A percentile compares a stretch with the other conserved stretches of the same genome.
Evolutionary conservation across 371 early-diverging fungal genomes (phyloP).

Genomic region (Sporodiniella umbellata): DNA sequence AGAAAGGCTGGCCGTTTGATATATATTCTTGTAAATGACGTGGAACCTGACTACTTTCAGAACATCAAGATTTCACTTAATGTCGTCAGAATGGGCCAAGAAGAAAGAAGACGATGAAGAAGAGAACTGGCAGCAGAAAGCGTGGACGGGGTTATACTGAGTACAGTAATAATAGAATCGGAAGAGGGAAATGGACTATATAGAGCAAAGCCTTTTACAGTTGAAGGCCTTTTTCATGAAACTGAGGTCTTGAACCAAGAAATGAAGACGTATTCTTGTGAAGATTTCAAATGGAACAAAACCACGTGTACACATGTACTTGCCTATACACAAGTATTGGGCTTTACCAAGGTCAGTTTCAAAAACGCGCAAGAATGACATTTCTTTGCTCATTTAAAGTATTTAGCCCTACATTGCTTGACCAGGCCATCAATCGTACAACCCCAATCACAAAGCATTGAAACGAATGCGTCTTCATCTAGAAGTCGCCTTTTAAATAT

Average conservation of each 20-base stretch:
- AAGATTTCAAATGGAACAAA: constrained; percentile 4
- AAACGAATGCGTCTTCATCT: not conserved
- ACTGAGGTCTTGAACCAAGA: not conserved
- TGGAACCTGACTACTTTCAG: not conserved
- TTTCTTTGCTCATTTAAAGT: not conserved
- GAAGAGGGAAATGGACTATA: not conserved
- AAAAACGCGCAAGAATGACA: not conserved
- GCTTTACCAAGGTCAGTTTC: not conserved
- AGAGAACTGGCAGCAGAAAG: not conserved
- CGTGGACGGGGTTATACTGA: not conserved
- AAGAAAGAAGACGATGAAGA: constrained; percentile 5
- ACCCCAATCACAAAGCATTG: not conserved
- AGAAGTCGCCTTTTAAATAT: not conserved
- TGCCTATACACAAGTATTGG: not conserved
- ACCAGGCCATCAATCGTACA: not conserved
- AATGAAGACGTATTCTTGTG: constrained; percentile 1
- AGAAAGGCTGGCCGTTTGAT: too few relatives aligned
- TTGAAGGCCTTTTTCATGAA: not conserved
- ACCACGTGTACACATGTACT: constrained; percentile 5
- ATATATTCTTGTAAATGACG: not conserved
- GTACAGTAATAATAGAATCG: not conserved
- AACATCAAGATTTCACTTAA: constrained; percentile 1
- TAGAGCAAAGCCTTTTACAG: not conserved
- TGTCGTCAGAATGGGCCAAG: constrained; percentile 3
- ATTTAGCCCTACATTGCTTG: not conserved